Conservation (phyloP, 179 eudicot species). For the Silene noctiflora region DNA sequence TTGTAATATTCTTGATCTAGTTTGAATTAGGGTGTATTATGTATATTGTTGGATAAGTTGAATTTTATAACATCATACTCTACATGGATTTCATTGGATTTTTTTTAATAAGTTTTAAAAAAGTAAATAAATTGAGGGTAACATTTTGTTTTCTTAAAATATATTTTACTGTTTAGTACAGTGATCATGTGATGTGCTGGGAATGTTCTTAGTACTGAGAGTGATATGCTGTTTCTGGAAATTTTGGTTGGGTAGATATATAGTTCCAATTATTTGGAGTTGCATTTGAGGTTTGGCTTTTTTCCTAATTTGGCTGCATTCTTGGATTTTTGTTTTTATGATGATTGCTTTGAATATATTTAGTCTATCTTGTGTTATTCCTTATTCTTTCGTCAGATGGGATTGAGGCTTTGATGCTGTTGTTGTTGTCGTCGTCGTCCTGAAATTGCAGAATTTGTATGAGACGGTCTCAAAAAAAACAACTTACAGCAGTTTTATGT, state of each 20-base stretch:
- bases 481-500: too few relatives aligned
- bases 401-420: neutral
- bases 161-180: neutral
- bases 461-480: neutral
- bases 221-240: neutral
- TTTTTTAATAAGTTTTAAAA: too few relatives aligned
- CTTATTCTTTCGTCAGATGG: slow-evolving; percentile 13
- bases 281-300: neutral
- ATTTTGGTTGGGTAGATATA: neutral
- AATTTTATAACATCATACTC: too few relatives aligned
- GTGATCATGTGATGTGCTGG: neutral
- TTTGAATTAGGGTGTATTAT: neutral
- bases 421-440: neutral
- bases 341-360: slow-evolving; percentile 12
- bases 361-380: slow-evolving; percentile 23
- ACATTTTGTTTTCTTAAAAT: neutral
- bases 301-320: slow-evolving; percentile 13
- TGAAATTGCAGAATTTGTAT: neutral
- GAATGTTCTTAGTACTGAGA: neutral
- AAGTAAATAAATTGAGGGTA: too few relatives aligned
- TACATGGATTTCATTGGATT: too few relatives aligned
- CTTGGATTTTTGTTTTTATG: neutral
- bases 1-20: neutral
- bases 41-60: too few relatives aligned
- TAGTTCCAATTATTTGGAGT: neutral